Evolutionary conservation across 2,329 filamentous ascomycete species (phyloP).

Genomic region (Fusarium neocosmosporiellum): DNA sequence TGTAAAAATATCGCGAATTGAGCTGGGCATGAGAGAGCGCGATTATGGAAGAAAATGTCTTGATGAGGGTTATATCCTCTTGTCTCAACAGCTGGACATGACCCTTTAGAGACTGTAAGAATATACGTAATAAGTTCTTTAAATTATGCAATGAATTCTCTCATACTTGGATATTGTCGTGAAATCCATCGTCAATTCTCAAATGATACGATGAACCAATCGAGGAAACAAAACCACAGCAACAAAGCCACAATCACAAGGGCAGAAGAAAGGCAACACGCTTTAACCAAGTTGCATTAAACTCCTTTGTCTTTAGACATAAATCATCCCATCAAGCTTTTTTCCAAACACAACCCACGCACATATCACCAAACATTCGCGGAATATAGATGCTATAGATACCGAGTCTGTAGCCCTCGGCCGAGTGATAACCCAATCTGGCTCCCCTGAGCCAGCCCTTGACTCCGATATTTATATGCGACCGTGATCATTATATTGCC

Average conservation of each 20-base stretch:
- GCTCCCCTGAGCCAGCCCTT: constrained; percentile 9
- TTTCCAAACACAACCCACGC: not conserved
- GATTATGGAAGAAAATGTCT: not conserved
- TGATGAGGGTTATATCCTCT: not conserved
- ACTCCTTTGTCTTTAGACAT: constrained; percentile 4
- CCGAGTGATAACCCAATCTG: constrained; percentile 13
- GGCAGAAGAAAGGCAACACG: not conserved
- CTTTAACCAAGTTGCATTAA: constrained; percentile 10
- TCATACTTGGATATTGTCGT: not conserved
- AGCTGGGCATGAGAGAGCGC: not conserved
- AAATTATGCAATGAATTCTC: not conserved
- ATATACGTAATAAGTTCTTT: not conserved
- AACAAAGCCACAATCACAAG: not conserved
- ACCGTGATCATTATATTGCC: not conserved
- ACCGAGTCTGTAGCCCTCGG: constrained; percentile 6
- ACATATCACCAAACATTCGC: not conserved
- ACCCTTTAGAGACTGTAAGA: not conserved
- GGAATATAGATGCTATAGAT: constrained; percentile 4
- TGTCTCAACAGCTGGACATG: not conserved
- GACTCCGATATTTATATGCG: constrained; percentile 18
- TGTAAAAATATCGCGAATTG: not conserved
- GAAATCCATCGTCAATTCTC: not conserved
- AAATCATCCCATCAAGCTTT: not conserved
- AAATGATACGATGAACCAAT: not conserved
- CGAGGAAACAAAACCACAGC: not conserved